Percentiles rank a stretch among this genome's conserved stretches.
Evolutionary conservation across 495 filamentous ascomycete species (phyloP).

Genomic region (Staphylotrichum longicolle): DNA sequence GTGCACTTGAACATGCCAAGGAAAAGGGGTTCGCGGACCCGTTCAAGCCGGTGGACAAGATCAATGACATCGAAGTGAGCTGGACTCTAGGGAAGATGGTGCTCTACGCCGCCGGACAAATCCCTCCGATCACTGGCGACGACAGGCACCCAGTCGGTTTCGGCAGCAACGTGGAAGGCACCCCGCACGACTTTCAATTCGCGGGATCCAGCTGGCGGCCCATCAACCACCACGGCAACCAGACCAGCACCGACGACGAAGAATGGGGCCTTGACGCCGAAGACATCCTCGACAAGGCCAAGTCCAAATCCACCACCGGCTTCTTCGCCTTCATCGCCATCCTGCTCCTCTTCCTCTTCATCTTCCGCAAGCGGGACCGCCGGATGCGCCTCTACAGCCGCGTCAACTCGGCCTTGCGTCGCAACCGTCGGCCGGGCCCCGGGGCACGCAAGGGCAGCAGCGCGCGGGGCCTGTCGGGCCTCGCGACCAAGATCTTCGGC

Average conservation of each 20-base stretch:
- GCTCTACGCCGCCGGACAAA: slow-evolving; percentile 89
- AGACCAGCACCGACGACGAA: slow-evolving; percentile 53
- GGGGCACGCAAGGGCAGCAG: slow-evolving; percentile 45
- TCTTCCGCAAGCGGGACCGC: slow-evolving; percentile 64
- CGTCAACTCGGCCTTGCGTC: slow-evolving; percentile 52
- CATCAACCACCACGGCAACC: slow-evolving; percentile 20
- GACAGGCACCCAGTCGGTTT: slow-evolving; percentile 76
- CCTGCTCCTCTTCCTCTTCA: slow-evolving; percentile 62
- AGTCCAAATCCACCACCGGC: slow-evolving; percentile 73
- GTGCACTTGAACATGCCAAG: slow-evolving; percentile 64
- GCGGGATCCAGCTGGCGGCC: slow-evolving; percentile 63
- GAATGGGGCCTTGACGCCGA: slow-evolving; percentile 60
- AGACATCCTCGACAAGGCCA: slow-evolving; percentile 61
- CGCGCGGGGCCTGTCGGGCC: slow-evolving; percentile 53
- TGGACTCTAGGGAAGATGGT: slow-evolving; percentile 98
- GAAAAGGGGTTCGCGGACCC: slow-evolving; percentile 80
- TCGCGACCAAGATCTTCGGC: slow-evolving; percentile 59
- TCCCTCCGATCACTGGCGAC: slow-evolving; percentile 60
- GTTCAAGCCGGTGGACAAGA: slow-evolving; percentile 92
- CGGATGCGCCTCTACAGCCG: slow-evolving; percentile 63
- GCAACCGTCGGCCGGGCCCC: slow-evolving; percentile 50
- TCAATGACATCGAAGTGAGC: slow-evolving; percentile 89
- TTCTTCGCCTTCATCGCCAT: slow-evolving; percentile 65
- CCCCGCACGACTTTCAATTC: slow-evolving; percentile 79
- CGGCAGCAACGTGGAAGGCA: slow-evolving; percentile 66